Conservation (phyloP, 768 basidiomycete species). For the Termitomyces sp. region DNA sequence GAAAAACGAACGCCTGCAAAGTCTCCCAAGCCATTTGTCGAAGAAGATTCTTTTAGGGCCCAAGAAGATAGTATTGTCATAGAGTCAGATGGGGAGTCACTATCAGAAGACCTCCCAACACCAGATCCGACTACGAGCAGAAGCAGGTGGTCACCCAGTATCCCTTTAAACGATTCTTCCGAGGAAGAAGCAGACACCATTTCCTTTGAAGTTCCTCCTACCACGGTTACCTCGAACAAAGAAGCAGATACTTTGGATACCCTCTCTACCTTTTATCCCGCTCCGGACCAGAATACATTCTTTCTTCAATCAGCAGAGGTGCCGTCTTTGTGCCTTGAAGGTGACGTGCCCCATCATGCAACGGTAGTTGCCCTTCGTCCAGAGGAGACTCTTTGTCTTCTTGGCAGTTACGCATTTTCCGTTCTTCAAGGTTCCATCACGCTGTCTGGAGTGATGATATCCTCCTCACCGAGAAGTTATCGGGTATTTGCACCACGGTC, state of each 20-base stretch:
- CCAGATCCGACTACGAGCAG: slow-evolving; percentile 18
- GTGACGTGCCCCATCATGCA: slow-evolving; percentile 10
- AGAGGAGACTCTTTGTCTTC: slow-evolving; percentile 58
- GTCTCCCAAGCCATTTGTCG: slow-evolving; percentile 32
- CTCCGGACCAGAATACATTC: slow-evolving; percentile 44
- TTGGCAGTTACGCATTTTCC: slow-evolving; percentile 62
- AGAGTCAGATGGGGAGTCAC: slow-evolving; percentile 33
- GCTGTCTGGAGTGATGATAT: slow-evolving; percentile 54
- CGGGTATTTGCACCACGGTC: slow-evolving; percentile 75
- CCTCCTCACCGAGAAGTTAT: slow-evolving; percentile 39
- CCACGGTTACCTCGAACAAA: background rate
- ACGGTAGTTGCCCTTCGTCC: slow-evolving; percentile 44
- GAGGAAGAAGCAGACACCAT: slow-evolving; percentile 37
- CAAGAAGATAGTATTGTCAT: slow-evolving; percentile 40
- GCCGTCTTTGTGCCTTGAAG: slow-evolving; percentile 26
- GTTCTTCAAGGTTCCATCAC: slow-evolving; percentile 63
- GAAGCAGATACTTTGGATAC: slow-evolving; percentile 16
- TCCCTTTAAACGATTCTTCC: slow-evolving; percentile 45
- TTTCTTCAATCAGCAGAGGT: slow-evolving; percentile 40
- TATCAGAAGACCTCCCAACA: slow-evolving; percentile 18
- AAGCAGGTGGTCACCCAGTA: slow-evolving; percentile 63
- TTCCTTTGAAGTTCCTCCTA: slow-evolving; percentile 16
- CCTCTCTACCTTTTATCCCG: slow-evolving; percentile 53
- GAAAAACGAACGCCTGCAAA: slow-evolving; percentile 16
- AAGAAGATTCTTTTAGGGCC: slow-evolving; percentile 27